Evolutionary conservation across 2,329 filamentous ascomycete species (phyloP).

Genomic region (Neoarthrinium moseri): DNA sequence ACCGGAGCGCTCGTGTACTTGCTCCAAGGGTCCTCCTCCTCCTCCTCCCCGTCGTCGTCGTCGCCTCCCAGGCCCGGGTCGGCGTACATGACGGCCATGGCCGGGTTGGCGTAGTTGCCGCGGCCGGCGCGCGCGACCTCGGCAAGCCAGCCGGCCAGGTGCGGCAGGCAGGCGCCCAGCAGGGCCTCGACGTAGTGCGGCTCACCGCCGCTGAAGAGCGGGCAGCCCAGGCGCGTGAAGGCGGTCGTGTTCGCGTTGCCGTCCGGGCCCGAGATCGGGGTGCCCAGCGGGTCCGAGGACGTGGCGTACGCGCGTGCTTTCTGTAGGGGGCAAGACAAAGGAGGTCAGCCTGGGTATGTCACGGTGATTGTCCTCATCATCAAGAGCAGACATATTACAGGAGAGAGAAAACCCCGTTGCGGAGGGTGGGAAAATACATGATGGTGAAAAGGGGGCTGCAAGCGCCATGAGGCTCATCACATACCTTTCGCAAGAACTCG

Average conservation of each 20-base stretch:
- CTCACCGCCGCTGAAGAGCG: slow-evolving; percentile 69
- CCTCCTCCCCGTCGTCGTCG: slow-evolving; percentile 5
- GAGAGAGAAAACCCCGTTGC: no score
- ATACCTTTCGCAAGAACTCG: slow-evolving; percentile 50
- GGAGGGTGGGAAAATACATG: no score
- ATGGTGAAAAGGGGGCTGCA: no score
- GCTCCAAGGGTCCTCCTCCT: slow-evolving; percentile 27
- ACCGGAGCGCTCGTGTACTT: slow-evolving; percentile 8
- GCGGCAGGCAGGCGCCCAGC: slow-evolving; percentile 52
- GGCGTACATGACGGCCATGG: slow-evolving; percentile 26
- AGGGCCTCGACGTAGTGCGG: slow-evolving; percentile 58
- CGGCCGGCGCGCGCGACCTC: slow-evolving; percentile 43
- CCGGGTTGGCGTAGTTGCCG: slow-evolving; percentile 37
- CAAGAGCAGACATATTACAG: neutral
- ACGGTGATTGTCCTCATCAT: no score
- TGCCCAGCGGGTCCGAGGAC: slow-evolving; percentile 50
- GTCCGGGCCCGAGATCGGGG: slow-evolving; percentile 50
- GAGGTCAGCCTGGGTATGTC: neutral
- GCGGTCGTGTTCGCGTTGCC: slow-evolving; percentile 40
- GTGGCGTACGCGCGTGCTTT: slow-evolving; percentile 61
- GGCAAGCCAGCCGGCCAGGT: slow-evolving; percentile 61
- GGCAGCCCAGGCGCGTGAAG: slow-evolving; percentile 56
- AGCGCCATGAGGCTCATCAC: no score
- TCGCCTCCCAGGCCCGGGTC: no score
- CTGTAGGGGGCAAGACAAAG: slow-evolving; percentile 28